A percentile compares a stretch with the other conserved stretches of the same genome.
Conservation (phyloP, 2,329 filamentous ascomycete species). For the Elsinoe arachidis region DNA sequence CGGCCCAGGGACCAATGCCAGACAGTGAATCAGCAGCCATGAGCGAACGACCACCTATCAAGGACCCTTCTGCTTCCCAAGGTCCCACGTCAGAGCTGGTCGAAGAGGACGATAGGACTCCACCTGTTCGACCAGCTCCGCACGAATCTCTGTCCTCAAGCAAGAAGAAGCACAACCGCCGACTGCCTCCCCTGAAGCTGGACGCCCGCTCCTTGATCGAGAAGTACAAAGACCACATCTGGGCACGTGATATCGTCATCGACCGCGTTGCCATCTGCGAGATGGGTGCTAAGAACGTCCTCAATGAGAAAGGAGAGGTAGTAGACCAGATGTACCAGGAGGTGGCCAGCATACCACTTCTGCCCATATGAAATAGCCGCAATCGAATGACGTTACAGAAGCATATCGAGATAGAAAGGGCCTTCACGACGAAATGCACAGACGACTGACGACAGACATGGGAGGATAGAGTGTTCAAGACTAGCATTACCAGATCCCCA, state of each 20-base stretch:
- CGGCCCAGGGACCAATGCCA: constrained; percentile 14
- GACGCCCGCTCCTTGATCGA: constrained; percentile 38
- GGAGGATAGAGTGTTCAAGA: constrained; percentile 1
- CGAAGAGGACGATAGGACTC: neutral
- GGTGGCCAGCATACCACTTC: constrained; percentile 27
- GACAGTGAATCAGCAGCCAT: neutral
- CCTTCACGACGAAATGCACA: too few relatives aligned
- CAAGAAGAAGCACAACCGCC: constrained; percentile 29
- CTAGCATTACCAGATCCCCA: constrained; percentile 5
- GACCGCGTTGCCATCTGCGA: constrained; percentile 68
- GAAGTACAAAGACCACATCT: constrained; percentile 56
- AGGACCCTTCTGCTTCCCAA: too few relatives aligned
- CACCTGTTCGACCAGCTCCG: neutral
- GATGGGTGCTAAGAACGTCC: constrained; percentile 71
- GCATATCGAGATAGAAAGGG: neutral
- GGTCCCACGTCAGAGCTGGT: too few relatives aligned
- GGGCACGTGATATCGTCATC: constrained; percentile 61
- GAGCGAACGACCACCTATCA: neutral
- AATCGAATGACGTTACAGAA: neutral
- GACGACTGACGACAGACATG: neutral
- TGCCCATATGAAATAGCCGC: neutral
- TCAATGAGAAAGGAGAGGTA: constrained; percentile 40
- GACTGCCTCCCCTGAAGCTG: constrained; percentile 27
- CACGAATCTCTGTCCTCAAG: constrained; percentile 16
- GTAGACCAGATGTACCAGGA: constrained; percentile 46